phyloP scores from a whole-genome alignment of 2,329 filamentous ascomycete genomes.

The Colletotrichum graminicola region DNA sequence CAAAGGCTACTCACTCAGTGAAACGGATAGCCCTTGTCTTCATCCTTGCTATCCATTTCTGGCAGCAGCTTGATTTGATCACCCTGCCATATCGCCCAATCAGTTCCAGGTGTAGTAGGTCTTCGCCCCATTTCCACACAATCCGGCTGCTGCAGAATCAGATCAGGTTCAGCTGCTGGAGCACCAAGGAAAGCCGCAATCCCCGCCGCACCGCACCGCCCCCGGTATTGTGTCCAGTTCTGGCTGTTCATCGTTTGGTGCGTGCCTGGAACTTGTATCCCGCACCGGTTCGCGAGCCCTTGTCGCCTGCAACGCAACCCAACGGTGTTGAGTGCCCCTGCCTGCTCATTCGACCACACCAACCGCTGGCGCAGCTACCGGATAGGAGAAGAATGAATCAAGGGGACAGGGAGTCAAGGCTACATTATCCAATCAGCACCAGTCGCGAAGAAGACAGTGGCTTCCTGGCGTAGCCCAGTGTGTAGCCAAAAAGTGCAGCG shows the following conservation, averaged over 20 bases:
- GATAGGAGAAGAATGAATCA: conserved; percentile 10
- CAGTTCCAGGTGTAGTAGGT: not conserved
- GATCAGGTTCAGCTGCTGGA: not conserved
- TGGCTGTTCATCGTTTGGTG: not conserved
- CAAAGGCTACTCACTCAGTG: not conserved
- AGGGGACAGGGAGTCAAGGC: conserved; percentile 17
- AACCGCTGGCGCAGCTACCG: conserved; percentile 4
- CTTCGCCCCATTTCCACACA: conserved; percentile 3
- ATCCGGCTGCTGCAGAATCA: not conserved
- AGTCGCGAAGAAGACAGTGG: not conserved
- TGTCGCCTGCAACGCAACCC: conserved; percentile 26
- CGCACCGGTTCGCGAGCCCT: conserved; percentile 16
- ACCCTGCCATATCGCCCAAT: conserved; percentile 3
- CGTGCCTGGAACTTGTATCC: conserved; percentile 15
- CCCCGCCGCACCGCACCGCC: conserved; percentile 25
- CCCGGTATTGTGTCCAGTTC: conserved; percentile 9
- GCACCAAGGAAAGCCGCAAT: conserved; percentile 15
- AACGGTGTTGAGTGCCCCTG: conserved; percentile 1
- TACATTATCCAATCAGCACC: not conserved
- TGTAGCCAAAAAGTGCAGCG: not conserved
- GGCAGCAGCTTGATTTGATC: not conserved
- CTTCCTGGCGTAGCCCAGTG: not conserved
- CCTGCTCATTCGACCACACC: conserved; percentile 16
- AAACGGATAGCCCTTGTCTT: conserved; percentile 1
- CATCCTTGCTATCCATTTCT: not conserved